Percentiles rank a stretch among this genome's conserved stretches.
These are phyloP conservation scores for Neofusicoccum umdonicola DNA, from an alignment of 2,329 filamentous ascomycete genomes.

Conservation along the genomic window DNA sequence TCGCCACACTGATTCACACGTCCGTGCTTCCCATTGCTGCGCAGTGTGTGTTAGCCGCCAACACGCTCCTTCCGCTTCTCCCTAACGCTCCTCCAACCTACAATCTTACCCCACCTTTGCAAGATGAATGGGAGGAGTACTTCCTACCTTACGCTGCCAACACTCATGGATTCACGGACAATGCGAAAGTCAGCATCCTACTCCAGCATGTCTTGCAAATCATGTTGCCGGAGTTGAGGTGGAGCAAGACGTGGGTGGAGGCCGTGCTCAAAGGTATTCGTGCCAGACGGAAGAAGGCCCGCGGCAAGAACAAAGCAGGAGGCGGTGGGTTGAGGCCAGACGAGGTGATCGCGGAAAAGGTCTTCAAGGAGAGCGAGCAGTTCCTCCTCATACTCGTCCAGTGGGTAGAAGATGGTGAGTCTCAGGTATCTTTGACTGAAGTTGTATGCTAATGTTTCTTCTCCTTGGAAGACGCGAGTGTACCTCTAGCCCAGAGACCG, in stretches of 20 bases:
- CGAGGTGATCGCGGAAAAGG: constrained; percentile 34
- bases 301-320: constrained; percentile 47
- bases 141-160: constrained; percentile 28
- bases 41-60: constrained; percentile 48
- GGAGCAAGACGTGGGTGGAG: constrained; percentile 29
- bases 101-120: constrained; percentile 25
- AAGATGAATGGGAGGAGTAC: constrained; percentile 29
- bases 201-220: constrained; percentile 23
- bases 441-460: not conserved
- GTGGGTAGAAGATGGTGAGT: constrained; percentile 28
- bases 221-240: constrained; percentile 15
- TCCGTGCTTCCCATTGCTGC: constrained; percentile 43
- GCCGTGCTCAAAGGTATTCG: constrained; percentile 31
- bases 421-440: no score
- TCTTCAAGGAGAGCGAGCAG: constrained; percentile 35
- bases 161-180: constrained; percentile 29
- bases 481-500: not conserved
- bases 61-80: constrained; percentile 30
- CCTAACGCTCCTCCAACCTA: constrained; percentile 28
- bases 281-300: constrained; percentile 52
- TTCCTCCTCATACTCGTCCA: constrained; percentile 36
- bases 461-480: not conserved
- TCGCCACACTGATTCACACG: constrained; percentile 55
- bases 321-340: constrained; percentile 46
- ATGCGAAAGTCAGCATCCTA: constrained; percentile 36